Conservation (phyloP, 371 early-diverging fungal species). For the Lichtheimia ornata region DNA sequence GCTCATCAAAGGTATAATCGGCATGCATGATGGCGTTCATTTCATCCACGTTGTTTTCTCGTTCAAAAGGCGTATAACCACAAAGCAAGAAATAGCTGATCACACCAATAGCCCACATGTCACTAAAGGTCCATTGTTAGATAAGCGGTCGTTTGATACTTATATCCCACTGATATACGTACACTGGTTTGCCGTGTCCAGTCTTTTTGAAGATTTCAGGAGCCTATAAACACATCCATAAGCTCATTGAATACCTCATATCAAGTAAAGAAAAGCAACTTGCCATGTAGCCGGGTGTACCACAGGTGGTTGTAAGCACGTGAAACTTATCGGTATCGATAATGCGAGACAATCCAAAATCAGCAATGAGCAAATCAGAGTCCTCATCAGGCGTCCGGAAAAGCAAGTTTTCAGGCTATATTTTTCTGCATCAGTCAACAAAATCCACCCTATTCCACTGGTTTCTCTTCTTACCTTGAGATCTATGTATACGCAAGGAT, state of each 20-base stretch:
- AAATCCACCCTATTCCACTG: neutral
- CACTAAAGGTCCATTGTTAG: slow-evolving; percentile 58
- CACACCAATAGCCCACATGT: slow-evolving; percentile 94
- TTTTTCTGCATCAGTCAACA: too few species aligned
- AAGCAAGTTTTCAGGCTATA: slow-evolving; percentile 85
- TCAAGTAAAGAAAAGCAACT: neutral
- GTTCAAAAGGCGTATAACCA: slow-evolving; percentile 92
- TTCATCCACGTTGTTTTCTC: slow-evolving; percentile 58
- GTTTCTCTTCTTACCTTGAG: slow-evolving; percentile 20
- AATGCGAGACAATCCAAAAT: slow-evolving; percentile 88
- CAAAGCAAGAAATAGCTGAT: slow-evolving; percentile 87
- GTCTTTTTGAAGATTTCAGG: slow-evolving; percentile 81
- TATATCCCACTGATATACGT: slow-evolving; percentile 16
- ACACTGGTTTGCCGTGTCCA: slow-evolving; percentile 69
- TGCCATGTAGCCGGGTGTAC: slow-evolving; percentile 86
- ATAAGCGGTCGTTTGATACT: slow-evolving; percentile 26
- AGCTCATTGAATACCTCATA: too few species aligned
- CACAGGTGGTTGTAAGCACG: slow-evolving; percentile 79
- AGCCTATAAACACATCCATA: slow-evolving; percentile 36
- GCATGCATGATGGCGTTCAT: slow-evolving; percentile 75
- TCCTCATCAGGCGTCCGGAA: slow-evolving; percentile 75
- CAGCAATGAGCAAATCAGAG: slow-evolving; percentile 79
- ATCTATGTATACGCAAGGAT: slow-evolving; percentile 14
- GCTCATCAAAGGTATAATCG: slow-evolving; percentile 76
- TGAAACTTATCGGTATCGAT: slow-evolving; percentile 81